These are phyloP conservation scores for Candida jianshihensis DNA, from an alignment of 805 yeast species.

Conservation along the genomic window DNA sequence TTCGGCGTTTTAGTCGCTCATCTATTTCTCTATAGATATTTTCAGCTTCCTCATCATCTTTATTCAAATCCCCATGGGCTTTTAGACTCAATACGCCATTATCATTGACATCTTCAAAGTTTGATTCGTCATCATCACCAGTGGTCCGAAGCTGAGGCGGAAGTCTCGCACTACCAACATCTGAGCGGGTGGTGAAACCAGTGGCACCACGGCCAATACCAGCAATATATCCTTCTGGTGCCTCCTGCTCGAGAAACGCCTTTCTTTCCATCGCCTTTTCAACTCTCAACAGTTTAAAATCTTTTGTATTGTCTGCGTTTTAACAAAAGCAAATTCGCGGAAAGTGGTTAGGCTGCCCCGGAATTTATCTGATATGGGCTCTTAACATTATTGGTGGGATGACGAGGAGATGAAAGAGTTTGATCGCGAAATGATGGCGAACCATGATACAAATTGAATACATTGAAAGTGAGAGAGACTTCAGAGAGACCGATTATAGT, in stretches of 20 bases:
- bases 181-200: conserved; percentile 85
- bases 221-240: conserved; percentile 87
- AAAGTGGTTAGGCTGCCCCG: too few relatives aligned
- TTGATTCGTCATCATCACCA: conserved; percentile 17
- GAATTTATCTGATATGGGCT: too few relatives aligned
- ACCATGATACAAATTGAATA: too few relatives aligned
- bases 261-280: conserved; percentile 46
- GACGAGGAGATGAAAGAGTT: too few relatives aligned
- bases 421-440: too few relatives aligned
- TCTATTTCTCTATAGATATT: conserved; percentile 63
- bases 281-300: too few relatives aligned
- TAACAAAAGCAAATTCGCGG: too few relatives aligned
- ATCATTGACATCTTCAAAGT: conserved; percentile 20
- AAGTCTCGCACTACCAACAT: conserved; percentile 45
- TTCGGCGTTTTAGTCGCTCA: conserved; percentile 32
- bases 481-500: too few relatives aligned
- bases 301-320: too few relatives aligned
- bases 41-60: conserved; percentile 77
- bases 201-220: conserved; percentile 95
- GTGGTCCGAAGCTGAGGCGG: conserved; percentile 21
- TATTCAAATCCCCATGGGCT: conserved; percentile 24
- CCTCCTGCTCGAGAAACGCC: conserved; percentile 70
- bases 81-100: conserved; percentile 23
- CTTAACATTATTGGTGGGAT: too few relatives aligned
- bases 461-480: too few relatives aligned